phyloP scores from a whole-genome alignment of 805 yeast genomes.

The Candida incommunis region DNA sequence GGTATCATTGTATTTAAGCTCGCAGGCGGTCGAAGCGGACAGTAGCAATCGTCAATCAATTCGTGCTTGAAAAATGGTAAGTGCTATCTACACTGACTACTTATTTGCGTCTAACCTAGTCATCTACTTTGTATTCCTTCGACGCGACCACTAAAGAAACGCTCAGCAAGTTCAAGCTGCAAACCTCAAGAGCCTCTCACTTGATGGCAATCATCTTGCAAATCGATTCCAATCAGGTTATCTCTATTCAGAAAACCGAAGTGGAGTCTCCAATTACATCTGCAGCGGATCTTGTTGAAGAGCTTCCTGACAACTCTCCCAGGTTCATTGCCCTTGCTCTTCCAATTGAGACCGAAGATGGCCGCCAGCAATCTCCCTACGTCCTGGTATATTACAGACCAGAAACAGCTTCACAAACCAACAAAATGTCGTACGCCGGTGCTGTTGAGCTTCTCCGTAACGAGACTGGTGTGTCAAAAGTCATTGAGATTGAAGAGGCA shows the following conservation, averaged over 20 bases:
- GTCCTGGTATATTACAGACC: constrained; percentile 84
- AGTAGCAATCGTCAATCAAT: no score
- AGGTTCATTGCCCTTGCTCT: constrained; percentile 63
- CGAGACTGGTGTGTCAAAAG: constrained; percentile 57
- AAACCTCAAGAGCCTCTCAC: constrained; percentile 47
- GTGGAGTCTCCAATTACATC: constrained; percentile 33
- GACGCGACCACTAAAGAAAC: constrained; percentile 43
- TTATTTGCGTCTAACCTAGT: constrained; percentile 7
- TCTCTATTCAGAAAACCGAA: constrained; percentile 15
- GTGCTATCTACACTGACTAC: no score
- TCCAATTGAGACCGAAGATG: constrained; percentile 57
- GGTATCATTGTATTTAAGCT: no score
- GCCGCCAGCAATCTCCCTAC: constrained; percentile 58
- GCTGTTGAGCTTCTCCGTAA: constrained; percentile 70
- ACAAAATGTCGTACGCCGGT: constrained; percentile 82
- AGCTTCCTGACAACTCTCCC: constrained; percentile 71
- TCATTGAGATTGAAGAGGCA: constrained; percentile 49
- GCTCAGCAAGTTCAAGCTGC: constrained; percentile 59
- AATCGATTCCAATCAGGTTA: constrained; percentile 13
- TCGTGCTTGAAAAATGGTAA: no score
- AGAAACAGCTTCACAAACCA: constrained; percentile 66
- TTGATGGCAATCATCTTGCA: constrained; percentile 50
- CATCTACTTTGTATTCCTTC: constrained; percentile 47
- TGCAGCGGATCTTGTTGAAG: constrained; percentile 55
- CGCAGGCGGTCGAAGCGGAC: no score